Evolutionary conservation across 306 rosid species (phyloP), one percentile per base, ranked within the genome.

Genomic region (Adenanthera pavonina): DNA sequence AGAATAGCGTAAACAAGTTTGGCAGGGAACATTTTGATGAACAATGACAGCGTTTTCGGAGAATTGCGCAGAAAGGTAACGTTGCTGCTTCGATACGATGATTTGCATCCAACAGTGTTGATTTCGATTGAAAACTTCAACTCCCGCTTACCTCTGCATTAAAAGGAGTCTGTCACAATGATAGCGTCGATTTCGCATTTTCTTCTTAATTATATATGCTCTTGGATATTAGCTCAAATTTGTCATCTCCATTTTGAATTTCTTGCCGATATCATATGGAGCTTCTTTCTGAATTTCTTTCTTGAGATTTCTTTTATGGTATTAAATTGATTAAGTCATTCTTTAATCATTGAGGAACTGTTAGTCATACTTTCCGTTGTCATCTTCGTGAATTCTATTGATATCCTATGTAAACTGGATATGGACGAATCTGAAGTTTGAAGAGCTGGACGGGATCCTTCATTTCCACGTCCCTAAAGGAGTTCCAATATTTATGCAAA

Each of bases 41-140:
- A 70, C 84, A 13, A 92, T 92, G 97, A 87, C 91, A n/a, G 88
- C 83, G 35, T 40, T 90, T 67, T 35, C 84, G 33, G 81, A 83
- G 36, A 88, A 87, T 64, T 76, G 75, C 70, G 57, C 67, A 15
- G 85, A 77, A 54, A 85, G 93, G 95, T 92, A 82, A 71, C 65
- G 10, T 49, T 79, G 44, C 14, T 19, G 34, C 75, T 75, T 56
- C 35, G 46, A 48, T 30, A 8, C 36, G 15, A 3, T 65, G 16
- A 9, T 57, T 76, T 68, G 20, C 36, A 25, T 25, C 30, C 30
- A 15, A 36, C 33, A 3, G 40, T 59, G 5, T 68, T 49, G 35
- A 61, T 82, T 67, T 51, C 48, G 35, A 30, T 74, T 56, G 3
- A 3, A 19, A 38, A 17, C 38, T 20, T 10, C 8, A 13, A 14